Evolutionary conservation across 768 basidiomycete genomes (phyloP), one percentile per base, ranked within the genome.

Genomic region (Lactifluus subvellereus): DNA sequence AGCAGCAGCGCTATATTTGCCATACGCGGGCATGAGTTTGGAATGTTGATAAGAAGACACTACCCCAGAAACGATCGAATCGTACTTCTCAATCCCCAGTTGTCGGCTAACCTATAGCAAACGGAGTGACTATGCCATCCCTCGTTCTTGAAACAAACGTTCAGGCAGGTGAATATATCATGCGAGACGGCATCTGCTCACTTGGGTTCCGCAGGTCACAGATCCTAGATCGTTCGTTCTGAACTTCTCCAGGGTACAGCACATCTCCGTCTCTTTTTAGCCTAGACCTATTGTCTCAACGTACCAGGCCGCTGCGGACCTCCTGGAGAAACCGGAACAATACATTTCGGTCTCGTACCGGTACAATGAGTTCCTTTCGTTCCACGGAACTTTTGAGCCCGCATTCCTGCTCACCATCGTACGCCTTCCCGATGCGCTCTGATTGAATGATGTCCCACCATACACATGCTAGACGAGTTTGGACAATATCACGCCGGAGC

Each of bases 321-420:
- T 76, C 9, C 71, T 88, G 64, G 71, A 71, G 0, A 88, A 86
- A 69, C 84, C 84, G 0, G 81, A 85, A 68, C 35, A 61, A 14
- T 77, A 79, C 66, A 82, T 89, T 66, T 76, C 78, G n/a, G 74
- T 83, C 65, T 77, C 78, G 65, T 78, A 84, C 67, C 76, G 71
- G 11, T 78, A 84, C 75, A 83, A 85, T 66, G 83, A 88, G 57
- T 77, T 76, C 40, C 77, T 88, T 62, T 79, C 83, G 3, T 88
- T 84, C 68, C 76, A 66, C 20, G 87, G 87, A 14, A 81, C 81
- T 4, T 81, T 86, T 57, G 86, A 88, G 16, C 87, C 87, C 20
- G 84, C 86, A 4, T 81, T 87, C 72, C 74, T 80, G 54, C 73
- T 89, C 57, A 73, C 71, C 51, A 74, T 87, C 62, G 88, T 89